Evolutionary conservation across 495 filamentous ascomycete genomes (phyloP), one percentile per base, ranked within the genome.

Genomic region (Aspergillus saccharolyticus): DNA sequence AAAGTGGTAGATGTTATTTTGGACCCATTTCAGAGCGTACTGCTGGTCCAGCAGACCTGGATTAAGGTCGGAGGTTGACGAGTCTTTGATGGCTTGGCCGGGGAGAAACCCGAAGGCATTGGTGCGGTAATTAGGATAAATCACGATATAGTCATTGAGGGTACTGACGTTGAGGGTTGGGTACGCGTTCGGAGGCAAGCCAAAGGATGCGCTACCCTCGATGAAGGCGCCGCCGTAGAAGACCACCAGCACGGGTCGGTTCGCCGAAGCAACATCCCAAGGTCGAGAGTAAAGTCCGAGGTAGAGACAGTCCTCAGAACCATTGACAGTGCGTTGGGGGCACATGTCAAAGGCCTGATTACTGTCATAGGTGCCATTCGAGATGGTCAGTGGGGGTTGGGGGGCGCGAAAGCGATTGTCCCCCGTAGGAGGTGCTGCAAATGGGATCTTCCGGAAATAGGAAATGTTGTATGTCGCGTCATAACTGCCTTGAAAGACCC

Each of bases 211-310:
- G 25, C 70, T 67, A 19, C 83, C 83, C 67, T 84, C 71, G 45
- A 87, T 83, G 65, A 84, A 87, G 0, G 70, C 83, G 1, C 85
- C 85, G 18, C 83, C 84, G 60, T 84, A 84, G 58, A 85, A 86
- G 21, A 76, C 77, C 3, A 84, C 77, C 1, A 85, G 67, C 0
- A 87, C 84, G 0, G 84, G 84, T 16, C 81, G 70, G 28, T 68
- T 75, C 17, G 68, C 54, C 49, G 70, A 57, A 2, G 53, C 44
- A 8, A 60, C 55, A 48, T 56, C 49, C 82, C 82, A 85, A 7
- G 82, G 82, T 0, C 81, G 76, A 3, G 81, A 78, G 65, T 83
- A 85, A 0, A 86, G 66, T 10, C 77, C 78, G 2, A 87, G 70
- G 53, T 85, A 86, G 4, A 85, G 67, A 64, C 83, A 85, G 60